Evolutionary conservation across 306 rosid genomes (phyloP), one percentile per base, ranked within the genome.

Genomic region (Prunus campanulata): DNA sequence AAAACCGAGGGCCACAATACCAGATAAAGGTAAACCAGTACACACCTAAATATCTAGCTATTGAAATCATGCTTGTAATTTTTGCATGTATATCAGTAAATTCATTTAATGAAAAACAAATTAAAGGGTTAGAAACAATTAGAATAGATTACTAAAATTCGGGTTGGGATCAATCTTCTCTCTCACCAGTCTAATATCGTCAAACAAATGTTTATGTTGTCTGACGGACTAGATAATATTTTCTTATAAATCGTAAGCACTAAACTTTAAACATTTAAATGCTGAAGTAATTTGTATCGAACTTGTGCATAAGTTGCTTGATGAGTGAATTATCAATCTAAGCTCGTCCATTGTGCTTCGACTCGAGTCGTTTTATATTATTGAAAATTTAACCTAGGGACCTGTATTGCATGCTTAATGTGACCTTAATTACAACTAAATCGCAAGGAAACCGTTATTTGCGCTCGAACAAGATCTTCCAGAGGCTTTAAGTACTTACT

Each of bases 1-100:
- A 59, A 72, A 72, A 72, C 56, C 24, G 56, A 72, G 19, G 68
- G 46, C 76, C 29, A 24, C 6, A 72, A 72, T 72, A 57, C 77
- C 68, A 44, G 76, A 42, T 7, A 14, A 6, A 9, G 52, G 66
- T 39, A 72, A 72, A 72, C 76, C 76, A 57, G 39, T n/a, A 71
- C 3, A 25, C 12, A 48, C 15, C 16, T 48, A 14, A 14, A 47
- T 29, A 39, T 12, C 13, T 56, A 22, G 22, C 66, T 42, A 56
- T 20, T 42, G 11, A 57, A 2, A 72, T 72, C 67, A 20, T 72
- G 3, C 76, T 72, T 56, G 18, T 57, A 25, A 19, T 44, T 25
- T 4, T 27, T 11, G 77, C 19, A 15, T 24, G 10, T 11, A 22
- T 32, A 46, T 15, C 25, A 59, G 6, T n/a, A 22, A 20, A 29